A percentile compares a stretch with the other conserved stretches of the same genome.
phyloP scores from a whole-genome alignment of 140 eudicot genomes.

The Flaveria floridana region DNA sequence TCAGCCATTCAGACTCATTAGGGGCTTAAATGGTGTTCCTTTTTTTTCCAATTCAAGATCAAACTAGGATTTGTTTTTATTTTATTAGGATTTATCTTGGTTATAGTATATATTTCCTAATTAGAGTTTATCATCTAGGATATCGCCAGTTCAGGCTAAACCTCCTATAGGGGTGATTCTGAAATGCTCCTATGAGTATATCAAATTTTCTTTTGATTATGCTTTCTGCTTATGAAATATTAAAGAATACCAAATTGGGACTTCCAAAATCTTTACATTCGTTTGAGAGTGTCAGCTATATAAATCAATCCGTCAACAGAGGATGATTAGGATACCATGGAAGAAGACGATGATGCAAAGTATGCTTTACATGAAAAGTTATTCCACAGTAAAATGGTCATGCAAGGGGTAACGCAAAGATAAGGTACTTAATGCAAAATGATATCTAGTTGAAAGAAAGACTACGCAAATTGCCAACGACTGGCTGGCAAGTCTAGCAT shows the following conservation, averaged over 20 bases:
- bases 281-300: neutral
- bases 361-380: neutral
- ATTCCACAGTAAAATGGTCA: neutral
- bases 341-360: neutral
- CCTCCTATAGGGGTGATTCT: neutral
- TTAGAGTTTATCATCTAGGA: neutral
- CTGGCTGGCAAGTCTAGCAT: neutral
- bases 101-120: too few species aligned
- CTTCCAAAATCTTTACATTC: neutral
- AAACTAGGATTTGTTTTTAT: too few species aligned
- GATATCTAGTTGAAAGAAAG: slow-evolving; percentile 10
- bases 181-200: neutral
- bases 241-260: neutral
- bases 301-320: neutral
- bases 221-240: neutral
- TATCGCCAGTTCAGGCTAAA: too few species aligned
- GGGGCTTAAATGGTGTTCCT: neutral
- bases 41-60: too few species aligned
- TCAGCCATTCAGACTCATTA: neutral
- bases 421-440: neutral
- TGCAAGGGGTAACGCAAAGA: slow-evolving; percentile 4
- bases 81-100: too few species aligned
- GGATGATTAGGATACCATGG: neutral
- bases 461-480: neutral
- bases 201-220: neutral